Percentiles rank a stretch among this genome's conserved stretches.
phyloP scores from a whole-genome alignment of 805 yeast species.

The Lipomyces orientalis region DNA sequence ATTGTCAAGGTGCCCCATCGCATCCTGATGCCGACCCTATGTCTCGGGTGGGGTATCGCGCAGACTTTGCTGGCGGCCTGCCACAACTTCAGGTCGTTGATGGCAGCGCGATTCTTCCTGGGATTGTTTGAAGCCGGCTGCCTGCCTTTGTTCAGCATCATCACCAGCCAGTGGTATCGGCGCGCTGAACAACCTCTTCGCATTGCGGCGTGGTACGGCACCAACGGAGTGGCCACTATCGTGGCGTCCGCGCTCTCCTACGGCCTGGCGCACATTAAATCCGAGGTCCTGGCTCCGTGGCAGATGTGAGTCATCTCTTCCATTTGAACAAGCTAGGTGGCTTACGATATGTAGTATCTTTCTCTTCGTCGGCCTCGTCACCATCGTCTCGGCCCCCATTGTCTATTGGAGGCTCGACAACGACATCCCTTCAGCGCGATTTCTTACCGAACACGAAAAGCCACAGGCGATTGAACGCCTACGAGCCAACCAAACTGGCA shows the following conservation, averaged over 20 bases:
- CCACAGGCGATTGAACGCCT: slow-evolving; percentile 37
- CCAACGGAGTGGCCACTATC: slow-evolving; percentile 43
- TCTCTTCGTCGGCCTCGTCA: slow-evolving; percentile 13
- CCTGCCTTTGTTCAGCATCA: slow-evolving; percentile 59
- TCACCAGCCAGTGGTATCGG: slow-evolving; percentile 68
- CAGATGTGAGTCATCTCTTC: slow-evolving; percentile 13
- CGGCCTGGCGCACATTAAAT: slow-evolving; percentile 23
- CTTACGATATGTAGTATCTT: background rate
- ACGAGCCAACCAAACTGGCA: slow-evolving; percentile 47
- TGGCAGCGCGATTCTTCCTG: slow-evolving; percentile 52
- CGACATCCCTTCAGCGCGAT: slow-evolving; percentile 25
- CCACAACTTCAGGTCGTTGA: slow-evolving; percentile 52
- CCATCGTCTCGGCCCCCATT: slow-evolving; percentile 13
- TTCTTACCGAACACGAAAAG: slow-evolving; percentile 35
- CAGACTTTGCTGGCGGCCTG: slow-evolving; percentile 51
- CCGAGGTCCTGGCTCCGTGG: slow-evolving; percentile 20
- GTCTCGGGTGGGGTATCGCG: slow-evolving; percentile 54
- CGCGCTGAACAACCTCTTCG: slow-evolving; percentile 56
- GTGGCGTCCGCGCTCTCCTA: slow-evolving; percentile 25
- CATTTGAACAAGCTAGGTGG: background rate
- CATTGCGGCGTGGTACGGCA: slow-evolving; percentile 49
- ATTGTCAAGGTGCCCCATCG: slow-evolving; percentile 44
- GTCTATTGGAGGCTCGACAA: slow-evolving; percentile 16
- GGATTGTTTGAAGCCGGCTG: slow-evolving; percentile 58
- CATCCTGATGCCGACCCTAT: slow-evolving; percentile 37